Evolutionary conservation across 2,329 filamentous ascomycete genomes (phyloP).

Genomic region (Falciphora oryzae): DNA sequence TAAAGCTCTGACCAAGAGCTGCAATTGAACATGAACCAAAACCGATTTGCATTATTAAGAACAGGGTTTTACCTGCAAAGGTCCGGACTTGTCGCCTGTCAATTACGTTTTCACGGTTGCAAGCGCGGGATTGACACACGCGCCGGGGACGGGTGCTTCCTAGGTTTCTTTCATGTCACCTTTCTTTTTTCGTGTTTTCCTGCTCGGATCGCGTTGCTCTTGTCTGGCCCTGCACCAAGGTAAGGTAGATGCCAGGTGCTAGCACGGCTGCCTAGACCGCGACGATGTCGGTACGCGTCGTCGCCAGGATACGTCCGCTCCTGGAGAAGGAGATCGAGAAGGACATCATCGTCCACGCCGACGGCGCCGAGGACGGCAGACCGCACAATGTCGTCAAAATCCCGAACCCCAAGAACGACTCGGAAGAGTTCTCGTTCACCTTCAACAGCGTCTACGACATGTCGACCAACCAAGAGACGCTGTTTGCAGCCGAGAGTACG

Average conservation of each 20-base stretch:
- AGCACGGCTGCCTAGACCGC: neutral
- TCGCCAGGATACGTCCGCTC: slow-evolving; percentile 84
- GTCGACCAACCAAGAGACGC: slow-evolving; percentile 70
- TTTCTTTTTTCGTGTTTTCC: slow-evolving; percentile 1
- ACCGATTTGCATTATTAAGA: neutral
- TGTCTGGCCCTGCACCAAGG: neutral
- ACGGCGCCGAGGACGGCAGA: slow-evolving; percentile 54
- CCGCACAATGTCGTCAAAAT: slow-evolving; percentile 72
- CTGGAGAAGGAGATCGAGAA: slow-evolving; percentile 79
- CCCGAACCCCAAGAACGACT: slow-evolving; percentile 87
- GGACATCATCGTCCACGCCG: slow-evolving; percentile 75
- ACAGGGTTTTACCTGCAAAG: neutral
- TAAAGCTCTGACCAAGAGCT: neutral
- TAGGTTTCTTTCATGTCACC: neutral
- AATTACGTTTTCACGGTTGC: neutral
- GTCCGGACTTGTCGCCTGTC: neutral
- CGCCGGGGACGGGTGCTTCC: neutral
- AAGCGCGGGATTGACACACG: neutral
- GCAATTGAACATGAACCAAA: neutral
- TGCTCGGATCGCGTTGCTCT: neutral
- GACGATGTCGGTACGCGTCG: slow-evolving; percentile 69
- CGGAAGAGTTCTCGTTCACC: slow-evolving; percentile 86
- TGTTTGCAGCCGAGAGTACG: slow-evolving; percentile 77
- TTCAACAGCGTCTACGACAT: slow-evolving; percentile 92
- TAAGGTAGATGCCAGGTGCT: neutral